These are phyloP conservation scores for Cercospora berteroae DNA, from an alignment of 2,329 filamentous ascomycete genomes.

Conservation along the genomic window DNA sequence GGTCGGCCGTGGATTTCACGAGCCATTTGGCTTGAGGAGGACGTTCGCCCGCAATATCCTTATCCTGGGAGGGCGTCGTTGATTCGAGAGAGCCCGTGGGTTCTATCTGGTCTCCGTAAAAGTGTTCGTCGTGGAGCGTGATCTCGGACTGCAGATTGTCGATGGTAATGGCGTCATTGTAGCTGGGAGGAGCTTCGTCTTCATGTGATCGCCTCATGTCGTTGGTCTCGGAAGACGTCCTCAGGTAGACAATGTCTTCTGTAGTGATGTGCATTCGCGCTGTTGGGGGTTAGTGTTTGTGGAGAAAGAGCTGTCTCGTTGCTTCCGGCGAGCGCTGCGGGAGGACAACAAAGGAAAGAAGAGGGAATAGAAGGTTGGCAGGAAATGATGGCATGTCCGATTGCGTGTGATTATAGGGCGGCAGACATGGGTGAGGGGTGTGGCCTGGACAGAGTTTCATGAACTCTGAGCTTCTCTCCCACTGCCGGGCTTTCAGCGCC, in stretches of 20 bases:
- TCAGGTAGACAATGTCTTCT: conserved; percentile 16
- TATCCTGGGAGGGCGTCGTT: background rate
- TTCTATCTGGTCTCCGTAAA: conserved; percentile 14
- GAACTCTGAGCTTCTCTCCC: conserved; percentile 1
- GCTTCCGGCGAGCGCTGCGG: background rate
- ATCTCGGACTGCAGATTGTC: conserved; percentile 10
- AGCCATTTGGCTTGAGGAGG: conserved; percentile 21
- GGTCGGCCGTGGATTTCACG: conserved; percentile 17
- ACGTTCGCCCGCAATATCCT: background rate
- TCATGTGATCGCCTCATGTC: conserved; percentile 12
- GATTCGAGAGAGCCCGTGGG: conserved; percentile 1
- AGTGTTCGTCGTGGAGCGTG: conserved; percentile 12
- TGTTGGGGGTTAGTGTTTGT: background rate
- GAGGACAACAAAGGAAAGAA: conserved; percentile 2
- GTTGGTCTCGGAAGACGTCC: conserved; percentile 12
- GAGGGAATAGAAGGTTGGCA: conserved; percentile 4
- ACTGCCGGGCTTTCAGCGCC: conserved; percentile 4
- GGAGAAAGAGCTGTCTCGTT: background rate
- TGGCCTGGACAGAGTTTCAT: conserved; percentile 3
- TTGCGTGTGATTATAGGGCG: conserved; percentile 2
- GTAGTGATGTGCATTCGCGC: conserved; percentile 9
- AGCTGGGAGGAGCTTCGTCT: conserved; percentile 16
- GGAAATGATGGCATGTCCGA: conserved; percentile 9
- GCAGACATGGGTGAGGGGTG: background rate
- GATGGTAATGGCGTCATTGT: conserved; percentile 16